These are phyloP conservation scores for Trichosporon sp. DNA, from an alignment of 1,284 basidiomycete genomes.

Conservation along the genomic window DNA sequence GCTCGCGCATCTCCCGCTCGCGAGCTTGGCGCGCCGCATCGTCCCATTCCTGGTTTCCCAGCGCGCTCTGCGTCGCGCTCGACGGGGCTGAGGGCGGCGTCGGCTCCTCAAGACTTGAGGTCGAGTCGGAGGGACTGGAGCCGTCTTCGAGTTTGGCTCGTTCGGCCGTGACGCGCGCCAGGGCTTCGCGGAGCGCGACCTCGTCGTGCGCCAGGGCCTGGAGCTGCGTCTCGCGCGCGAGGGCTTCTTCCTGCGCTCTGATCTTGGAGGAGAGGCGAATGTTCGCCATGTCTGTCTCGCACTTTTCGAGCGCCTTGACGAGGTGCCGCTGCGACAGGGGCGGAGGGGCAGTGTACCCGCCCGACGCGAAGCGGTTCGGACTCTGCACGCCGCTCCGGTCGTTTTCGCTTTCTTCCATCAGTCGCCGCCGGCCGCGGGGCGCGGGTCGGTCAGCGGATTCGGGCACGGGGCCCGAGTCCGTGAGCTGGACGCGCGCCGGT, in stretches of 20 bases:
- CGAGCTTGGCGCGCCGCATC: background rate
- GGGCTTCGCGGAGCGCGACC: background rate
- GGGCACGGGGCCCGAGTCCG: conserved; percentile 24
- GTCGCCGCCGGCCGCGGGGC: conserved; percentile 4
- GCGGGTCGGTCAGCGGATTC: background rate
- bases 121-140: conserved; percentile 21
- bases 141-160: background rate
- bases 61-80: background rate
- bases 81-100: background rate
- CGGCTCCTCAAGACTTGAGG: conserved; percentile 11
- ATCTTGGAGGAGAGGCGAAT: conserved; percentile 12
- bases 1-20: background rate
- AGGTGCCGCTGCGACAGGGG: conserved; percentile 59
- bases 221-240: background rate
- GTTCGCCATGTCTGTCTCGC: conserved; percentile 27
- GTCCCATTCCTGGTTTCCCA: background rate
- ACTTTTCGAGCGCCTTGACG: conserved; percentile 42
- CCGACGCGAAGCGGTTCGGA: conserved; percentile 73
- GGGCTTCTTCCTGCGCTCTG: background rate
- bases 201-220: background rate
- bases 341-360: conserved; percentile 63
- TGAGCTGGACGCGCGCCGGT: background rate
- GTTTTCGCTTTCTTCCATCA: background rate
- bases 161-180: background rate
- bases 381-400: conserved; percentile 64